Conservation (phyloP, 257 asterid species). For the Solanum clarkiae region DNA sequence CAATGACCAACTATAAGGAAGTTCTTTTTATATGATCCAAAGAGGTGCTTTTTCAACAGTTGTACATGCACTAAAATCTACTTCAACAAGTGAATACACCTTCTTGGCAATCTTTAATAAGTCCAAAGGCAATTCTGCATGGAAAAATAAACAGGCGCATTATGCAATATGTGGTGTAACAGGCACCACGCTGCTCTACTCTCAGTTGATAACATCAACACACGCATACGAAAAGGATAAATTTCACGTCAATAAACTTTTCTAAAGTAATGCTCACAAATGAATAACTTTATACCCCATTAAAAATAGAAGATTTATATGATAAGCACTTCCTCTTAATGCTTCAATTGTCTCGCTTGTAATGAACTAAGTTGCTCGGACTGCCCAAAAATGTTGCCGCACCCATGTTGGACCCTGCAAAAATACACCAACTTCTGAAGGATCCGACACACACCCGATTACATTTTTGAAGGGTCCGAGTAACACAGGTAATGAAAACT, state of each 20-base stretch:
- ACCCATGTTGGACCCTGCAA: too few species aligned
- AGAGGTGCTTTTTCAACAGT: constrained; percentile 11
- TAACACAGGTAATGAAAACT: background rate
- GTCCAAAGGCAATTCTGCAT: constrained; percentile 54
- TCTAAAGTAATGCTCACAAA: background rate
- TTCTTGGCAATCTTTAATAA: constrained; percentile 43
- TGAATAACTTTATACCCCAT: background rate
- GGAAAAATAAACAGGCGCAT: constrained; percentile 20
- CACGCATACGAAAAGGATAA: background rate
- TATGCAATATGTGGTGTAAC: constrained; percentile 10
- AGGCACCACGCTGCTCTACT: background rate
- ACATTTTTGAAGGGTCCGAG: too few species aligned
- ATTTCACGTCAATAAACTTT: background rate
- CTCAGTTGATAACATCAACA: background rate
- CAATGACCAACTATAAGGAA: background rate
- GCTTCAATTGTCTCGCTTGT: background rate
- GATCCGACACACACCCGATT: too few species aligned
- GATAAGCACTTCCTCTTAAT: background rate
- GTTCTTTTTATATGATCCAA: background rate
- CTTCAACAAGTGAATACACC: constrained; percentile 43
- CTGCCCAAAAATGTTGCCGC: too few species aligned
- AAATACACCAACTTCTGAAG: too few species aligned
- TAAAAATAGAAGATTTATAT: background rate
- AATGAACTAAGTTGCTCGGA: background rate
- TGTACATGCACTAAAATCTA: constrained; percentile 18